A percentile compares a stretch with the other conserved stretches of the same genome.
These are phyloP conservation scores for Exidia glandulosa DNA, from an alignment of 768 basidiomycete species.

Conservation along the genomic window DNA sequence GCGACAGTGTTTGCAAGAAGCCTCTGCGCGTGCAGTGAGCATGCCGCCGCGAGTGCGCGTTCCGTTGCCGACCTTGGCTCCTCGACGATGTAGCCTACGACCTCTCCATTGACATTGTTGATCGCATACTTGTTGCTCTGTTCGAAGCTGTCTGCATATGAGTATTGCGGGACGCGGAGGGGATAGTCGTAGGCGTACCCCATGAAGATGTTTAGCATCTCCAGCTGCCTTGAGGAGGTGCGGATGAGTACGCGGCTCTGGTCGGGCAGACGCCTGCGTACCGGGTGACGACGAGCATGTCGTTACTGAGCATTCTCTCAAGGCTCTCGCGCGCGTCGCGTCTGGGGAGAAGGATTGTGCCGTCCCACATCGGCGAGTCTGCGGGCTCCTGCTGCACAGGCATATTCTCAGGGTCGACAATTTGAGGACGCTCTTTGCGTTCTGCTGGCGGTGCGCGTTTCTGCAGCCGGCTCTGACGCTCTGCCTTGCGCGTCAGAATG, in stretches of 20 bases:
- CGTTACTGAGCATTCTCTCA: conserved; percentile 7
- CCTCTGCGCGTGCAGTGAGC: conserved; percentile 18
- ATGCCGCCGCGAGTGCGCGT: too few species aligned
- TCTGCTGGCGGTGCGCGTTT: not conserved
- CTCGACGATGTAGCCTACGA: conserved; percentile 73
- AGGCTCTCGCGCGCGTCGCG: conserved; percentile 3
- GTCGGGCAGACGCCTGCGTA: not conserved
- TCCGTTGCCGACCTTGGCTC: conserved; percentile 35
- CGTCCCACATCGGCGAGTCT: conserved; percentile 1
- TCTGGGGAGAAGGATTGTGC: not conserved
- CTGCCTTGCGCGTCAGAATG: conserved; percentile 1
- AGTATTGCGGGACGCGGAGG: conserved; percentile 16
- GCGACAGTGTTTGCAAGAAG: conserved; percentile 46
- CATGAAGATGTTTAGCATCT: conserved; percentile 82
- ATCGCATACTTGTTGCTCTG: conserved; percentile 75
- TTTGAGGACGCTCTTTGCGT: not conserved
- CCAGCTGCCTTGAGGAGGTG: conserved; percentile 62
- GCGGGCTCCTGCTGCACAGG: not conserved
- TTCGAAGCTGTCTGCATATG: conserved; percentile 31
- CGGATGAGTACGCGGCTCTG: not conserved
- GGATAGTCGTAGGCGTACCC: conserved; percentile 29
- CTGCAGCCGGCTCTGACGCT: not conserved
- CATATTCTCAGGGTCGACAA: conserved; percentile 3
- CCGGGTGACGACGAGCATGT: conserved; percentile 10
- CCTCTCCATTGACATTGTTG: conserved; percentile 43